Conservation (phyloP, 2,329 filamentous ascomycete species). For the Lachnum nothofagi region DNA sequence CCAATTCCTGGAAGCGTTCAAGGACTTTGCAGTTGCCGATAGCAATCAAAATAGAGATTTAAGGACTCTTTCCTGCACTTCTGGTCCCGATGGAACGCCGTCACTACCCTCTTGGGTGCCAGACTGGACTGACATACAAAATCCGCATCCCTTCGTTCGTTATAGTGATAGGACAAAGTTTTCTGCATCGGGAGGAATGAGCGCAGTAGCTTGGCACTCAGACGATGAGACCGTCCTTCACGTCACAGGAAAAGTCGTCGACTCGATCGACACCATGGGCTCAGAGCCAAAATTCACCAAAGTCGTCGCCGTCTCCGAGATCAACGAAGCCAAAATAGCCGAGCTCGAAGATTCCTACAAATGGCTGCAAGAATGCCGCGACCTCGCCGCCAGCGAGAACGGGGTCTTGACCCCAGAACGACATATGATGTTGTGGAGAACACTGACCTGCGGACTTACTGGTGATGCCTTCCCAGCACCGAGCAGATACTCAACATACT, state of each 20-base stretch:
- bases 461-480: constrained; percentile 6
- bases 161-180: constrained; percentile 10
- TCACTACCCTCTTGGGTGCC: constrained; percentile 8
- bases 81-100: neutral
- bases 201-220: constrained; percentile 6
- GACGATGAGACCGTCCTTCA: constrained; percentile 1
- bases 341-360: neutral
- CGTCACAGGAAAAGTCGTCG: neutral
- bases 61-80: constrained; percentile 3
- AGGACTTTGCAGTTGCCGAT: constrained; percentile 3
- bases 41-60: neutral
- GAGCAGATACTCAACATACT: neutral
- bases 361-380: constrained; percentile 2
- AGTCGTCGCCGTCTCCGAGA: neutral
- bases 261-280: neutral
- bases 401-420: neutral
- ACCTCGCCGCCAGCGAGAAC: neutral
- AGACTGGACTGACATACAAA: constrained; percentile 6
- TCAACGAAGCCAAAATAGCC: neutral
- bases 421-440: constrained; percentile 1
- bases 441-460: constrained; percentile 5
- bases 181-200: constrained; percentile 4
- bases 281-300: neutral
- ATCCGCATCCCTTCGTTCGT: constrained; percentile 4
- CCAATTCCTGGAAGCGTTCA: neutral